These are phyloP conservation scores for Talaromyces sp. DNA, from an alignment of 2,329 filamentous ascomycete species.

Conservation along the genomic window DNA sequence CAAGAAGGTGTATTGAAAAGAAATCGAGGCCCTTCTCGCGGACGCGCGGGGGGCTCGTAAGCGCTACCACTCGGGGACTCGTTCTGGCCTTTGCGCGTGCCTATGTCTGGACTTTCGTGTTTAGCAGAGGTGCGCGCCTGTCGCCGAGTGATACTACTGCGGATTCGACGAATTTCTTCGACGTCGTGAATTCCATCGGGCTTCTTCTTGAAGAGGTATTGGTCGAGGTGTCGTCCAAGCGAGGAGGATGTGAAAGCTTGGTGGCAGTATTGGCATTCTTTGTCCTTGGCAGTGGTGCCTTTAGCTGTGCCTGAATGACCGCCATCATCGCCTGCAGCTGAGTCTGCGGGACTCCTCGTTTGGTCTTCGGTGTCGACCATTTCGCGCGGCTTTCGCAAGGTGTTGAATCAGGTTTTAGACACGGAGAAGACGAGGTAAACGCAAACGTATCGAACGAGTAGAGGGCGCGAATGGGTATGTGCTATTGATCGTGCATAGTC, in stretches of 20 bases:
- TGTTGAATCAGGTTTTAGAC: background rate
- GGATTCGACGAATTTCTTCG: conserved; percentile 78
- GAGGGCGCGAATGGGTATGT: background rate
- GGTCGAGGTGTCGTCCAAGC: conserved; percentile 85
- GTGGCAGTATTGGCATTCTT: conserved; percentile 80
- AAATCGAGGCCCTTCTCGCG: conserved; percentile 40
- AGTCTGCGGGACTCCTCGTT: conserved; percentile 14
- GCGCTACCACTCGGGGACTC: conserved; percentile 31
- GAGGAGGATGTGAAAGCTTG: conserved; percentile 92
- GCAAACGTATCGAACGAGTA: background rate
- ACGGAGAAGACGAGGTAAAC: background rate
- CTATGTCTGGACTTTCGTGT: conserved; percentile 60
- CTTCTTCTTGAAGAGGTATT: conserved; percentile 92
- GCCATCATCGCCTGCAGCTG: conserved; percentile 10
- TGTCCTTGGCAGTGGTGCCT: conserved; percentile 67
- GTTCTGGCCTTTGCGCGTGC: conserved; percentile 43
- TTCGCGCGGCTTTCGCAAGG: background rate
- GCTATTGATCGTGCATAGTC: background rate
- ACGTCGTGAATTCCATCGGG: conserved; percentile 90
- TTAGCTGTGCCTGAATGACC: conserved; percentile 11
- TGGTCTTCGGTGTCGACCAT: conserved; percentile 16
- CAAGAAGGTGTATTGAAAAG: conserved; percentile 64
- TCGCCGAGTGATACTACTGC: conserved; percentile 80
- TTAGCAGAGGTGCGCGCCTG: conserved; percentile 67
- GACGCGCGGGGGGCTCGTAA: conserved; percentile 35